A percentile compares a stretch with the other conserved stretches of the same genome.
Conservation (phyloP, 2,329 filamentous ascomycete species). For the Colletotrichum sp. region DNA sequence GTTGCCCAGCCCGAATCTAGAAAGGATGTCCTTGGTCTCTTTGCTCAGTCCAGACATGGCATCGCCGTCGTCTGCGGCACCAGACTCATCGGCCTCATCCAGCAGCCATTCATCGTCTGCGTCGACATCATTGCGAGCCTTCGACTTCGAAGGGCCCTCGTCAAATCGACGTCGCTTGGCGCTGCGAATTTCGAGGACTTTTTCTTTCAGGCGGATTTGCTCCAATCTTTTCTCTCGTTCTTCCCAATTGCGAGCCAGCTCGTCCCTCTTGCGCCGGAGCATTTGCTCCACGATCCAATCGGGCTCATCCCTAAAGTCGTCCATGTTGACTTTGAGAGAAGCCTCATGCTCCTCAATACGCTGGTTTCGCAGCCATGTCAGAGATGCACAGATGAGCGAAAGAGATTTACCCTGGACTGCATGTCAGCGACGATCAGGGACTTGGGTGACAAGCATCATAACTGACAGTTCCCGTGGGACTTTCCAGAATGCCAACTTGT, state of each 20-base stretch:
- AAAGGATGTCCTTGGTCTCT: constrained; percentile 77
- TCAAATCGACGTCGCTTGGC: constrained; percentile 53
- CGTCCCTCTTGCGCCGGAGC: constrained; percentile 69
- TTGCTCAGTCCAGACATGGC: constrained; percentile 68
- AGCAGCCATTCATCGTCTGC: constrained; percentile 76
- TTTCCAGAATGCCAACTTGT: constrained; percentile 88
- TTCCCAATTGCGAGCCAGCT: constrained; percentile 69
- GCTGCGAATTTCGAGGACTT: constrained; percentile 57
- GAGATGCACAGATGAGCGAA: constrained; percentile 84
- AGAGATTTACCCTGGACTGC: constrained; percentile 78
- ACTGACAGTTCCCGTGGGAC: constrained; percentile 79
- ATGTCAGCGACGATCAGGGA: constrained; percentile 7
- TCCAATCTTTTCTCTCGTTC: constrained; percentile 77
- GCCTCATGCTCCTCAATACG: constrained; percentile 67
- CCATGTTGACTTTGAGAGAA: constrained; percentile 49
- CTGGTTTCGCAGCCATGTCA: constrained; percentile 90
- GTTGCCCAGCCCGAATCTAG: constrained; percentile 61
- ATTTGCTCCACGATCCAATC: constrained; percentile 86
- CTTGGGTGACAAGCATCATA: neutral
- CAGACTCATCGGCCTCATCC: constrained; percentile 67
- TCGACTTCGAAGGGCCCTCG: constrained; percentile 26
- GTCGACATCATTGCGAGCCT: constrained; percentile 26
- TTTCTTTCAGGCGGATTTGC: constrained; percentile 67
- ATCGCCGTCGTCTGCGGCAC: constrained; percentile 34
- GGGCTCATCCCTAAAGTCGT: constrained; percentile 69